Base-by-base conservation (phyloP, 1,139 yeast genomes). In the Candida neerlandica region DNA sequence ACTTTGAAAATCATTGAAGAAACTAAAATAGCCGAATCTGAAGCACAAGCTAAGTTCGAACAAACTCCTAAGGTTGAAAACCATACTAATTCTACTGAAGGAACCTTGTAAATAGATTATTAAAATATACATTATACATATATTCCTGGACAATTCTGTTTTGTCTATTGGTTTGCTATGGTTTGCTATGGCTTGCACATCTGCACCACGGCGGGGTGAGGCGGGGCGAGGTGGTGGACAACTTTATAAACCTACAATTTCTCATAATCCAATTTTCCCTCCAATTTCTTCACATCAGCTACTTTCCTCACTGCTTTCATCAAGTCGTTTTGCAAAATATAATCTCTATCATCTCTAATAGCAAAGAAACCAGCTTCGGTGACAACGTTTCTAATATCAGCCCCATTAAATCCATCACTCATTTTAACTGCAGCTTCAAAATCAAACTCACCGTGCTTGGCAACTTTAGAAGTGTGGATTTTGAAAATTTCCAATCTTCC, bases 361-460 rank as follows among this genome's bases (percentile, higher is more conserved):
- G 99, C 99, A 64, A 92, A 91, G 73, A 95, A 94, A 2, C 99
- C 99, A 26, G 97, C 98, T 73, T 95, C 99, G n/a, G 99, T 95
- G 37, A 92, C 82, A 54, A 95, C 97, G 67, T 95, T 95, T 71
- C 99, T 85, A 60, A 95, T 86, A 78, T 95, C 99, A 5, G 99
- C 99, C 71, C 99, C 99, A 70, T 95, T 95, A 73, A 95, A 94
- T 1, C 99, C 99, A 71, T 95, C 99, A 70, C 96, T 86, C 97
- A 94, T 91, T 73, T 94, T 92, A 37, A 94, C 98, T 38, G 91
- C 88, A 18, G 97, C 96, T 72, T 95, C 99, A 61, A 89, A 91
- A 73, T 95, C 99, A 69, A 95, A 88, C 60, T 95, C 99, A 52
- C 99, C 99, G 57, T 85, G 89, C 67, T 94, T 94, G 53, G 88